These are phyloP conservation scores for Aspergillus bridgeri DNA, from an alignment of 495 filamentous ascomycete species.

Conservation along the genomic window DNA sequence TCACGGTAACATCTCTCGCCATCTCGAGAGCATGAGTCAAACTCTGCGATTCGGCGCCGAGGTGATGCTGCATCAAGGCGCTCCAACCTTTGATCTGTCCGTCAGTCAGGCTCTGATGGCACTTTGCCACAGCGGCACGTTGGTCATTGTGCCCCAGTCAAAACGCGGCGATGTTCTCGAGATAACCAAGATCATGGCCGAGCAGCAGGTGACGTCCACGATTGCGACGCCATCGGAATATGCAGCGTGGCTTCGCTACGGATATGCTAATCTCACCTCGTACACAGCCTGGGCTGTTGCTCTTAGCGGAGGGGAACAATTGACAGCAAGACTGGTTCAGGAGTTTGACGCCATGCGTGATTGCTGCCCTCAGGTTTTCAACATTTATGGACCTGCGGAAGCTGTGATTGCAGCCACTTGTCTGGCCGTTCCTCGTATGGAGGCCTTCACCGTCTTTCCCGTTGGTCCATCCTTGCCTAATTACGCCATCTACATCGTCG, in stretches of 20 bases:
- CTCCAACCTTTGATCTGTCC: constrained; percentile 39
- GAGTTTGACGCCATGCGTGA: constrained; percentile 13
- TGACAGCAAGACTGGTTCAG: not conserved
- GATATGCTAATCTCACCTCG: constrained; percentile 5
- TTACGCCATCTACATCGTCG: constrained; percentile 31
- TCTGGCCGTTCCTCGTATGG: not conserved
- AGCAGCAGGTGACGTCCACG: constrained; percentile 36
- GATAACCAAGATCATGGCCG: constrained; percentile 31
- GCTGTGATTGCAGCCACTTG: constrained; percentile 5
- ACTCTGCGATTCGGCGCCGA: constrained; percentile 22
- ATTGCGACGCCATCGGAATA: constrained; percentile 43
- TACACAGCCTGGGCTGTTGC: not conserved
- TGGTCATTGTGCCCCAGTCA: constrained; percentile 16
- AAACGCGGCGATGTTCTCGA: constrained; percentile 30
- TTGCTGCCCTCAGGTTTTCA: constrained; percentile 14
- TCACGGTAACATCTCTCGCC: constrained; percentile 28
- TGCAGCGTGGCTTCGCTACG: constrained; percentile 30
- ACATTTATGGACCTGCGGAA: constrained; percentile 24
- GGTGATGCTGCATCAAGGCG: constrained; percentile 41
- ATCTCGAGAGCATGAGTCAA: constrained; percentile 26
- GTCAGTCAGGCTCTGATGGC: constrained; percentile 31
- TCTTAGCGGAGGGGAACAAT: constrained; percentile 3
- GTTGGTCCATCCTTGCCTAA: constrained; percentile 4
- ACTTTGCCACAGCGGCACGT: constrained; percentile 28
- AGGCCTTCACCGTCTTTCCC: not conserved